phyloP scores from a whole-genome alignment of 148 eudicot genomes.

The Vaccinium macrocarpon region DNA sequence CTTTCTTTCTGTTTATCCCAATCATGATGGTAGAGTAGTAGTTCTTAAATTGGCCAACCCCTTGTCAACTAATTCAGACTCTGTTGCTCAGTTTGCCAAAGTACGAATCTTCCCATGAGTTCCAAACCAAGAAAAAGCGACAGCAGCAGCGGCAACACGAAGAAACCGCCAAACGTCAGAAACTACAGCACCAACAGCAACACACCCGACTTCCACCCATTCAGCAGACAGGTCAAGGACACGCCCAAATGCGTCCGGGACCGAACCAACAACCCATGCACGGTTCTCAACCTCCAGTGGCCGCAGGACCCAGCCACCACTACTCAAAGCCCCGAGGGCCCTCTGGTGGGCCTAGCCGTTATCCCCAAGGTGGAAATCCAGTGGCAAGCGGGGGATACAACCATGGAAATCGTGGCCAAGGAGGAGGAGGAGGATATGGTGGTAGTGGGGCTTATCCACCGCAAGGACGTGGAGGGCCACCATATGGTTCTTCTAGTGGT shows the following conservation, averaged over 20 bases:
- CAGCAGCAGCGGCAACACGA: slow-evolving; percentile 84
- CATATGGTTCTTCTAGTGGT: slow-evolving; percentile 51
- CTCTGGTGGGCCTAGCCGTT: slow-evolving; percentile 61
- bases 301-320: slow-evolving; percentile 61
- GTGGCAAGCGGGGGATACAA: slow-evolving; percentile 44
- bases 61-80: background rate
- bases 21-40: background rate
- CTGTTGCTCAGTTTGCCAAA: slow-evolving; percentile 55
- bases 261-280: slow-evolving; percentile 62
- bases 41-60: background rate
- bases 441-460: slow-evolving; percentile 56
- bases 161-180: slow-evolving; percentile 78
- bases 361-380: slow-evolving; percentile 52
- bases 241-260: slow-evolving; percentile 51
- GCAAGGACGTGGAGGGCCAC: slow-evolving; percentile 60
- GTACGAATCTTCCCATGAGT: slow-evolving; percentile 83
- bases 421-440: slow-evolving; percentile 46
- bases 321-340: slow-evolving; percentile 68
- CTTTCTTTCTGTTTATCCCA: background rate
- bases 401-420: slow-evolving; percentile 54
- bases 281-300: slow-evolving; percentile 49
- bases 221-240: slow-evolving; percentile 67
- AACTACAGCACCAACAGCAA: slow-evolving; percentile 68
- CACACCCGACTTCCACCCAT: slow-evolving; percentile 67
- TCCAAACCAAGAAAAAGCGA: slow-evolving; percentile 82